Conservation (phyloP, 257 asterid species). For the Capsicum chinense region DNA sequence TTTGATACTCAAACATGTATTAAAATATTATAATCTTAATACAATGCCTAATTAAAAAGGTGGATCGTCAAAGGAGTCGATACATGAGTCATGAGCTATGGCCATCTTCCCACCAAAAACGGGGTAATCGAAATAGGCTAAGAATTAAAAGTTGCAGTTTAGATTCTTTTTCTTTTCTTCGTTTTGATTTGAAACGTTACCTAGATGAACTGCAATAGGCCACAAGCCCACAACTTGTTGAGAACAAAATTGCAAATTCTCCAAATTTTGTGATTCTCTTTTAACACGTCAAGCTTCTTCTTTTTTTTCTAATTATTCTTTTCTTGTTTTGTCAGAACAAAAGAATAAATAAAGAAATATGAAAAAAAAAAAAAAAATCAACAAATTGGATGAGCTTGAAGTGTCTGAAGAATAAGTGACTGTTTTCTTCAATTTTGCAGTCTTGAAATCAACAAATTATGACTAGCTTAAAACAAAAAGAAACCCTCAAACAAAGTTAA, state of each 20-base stretch:
- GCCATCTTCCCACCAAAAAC: no score
- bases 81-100: no score
- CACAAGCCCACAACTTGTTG: background rate
- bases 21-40: background rate
- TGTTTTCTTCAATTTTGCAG: background rate
- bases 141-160: background rate
- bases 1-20: background rate
- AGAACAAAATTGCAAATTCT: background rate
- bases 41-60: background rate
- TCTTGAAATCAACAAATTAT: background rate
- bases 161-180: background rate
- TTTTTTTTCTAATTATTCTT: background rate
- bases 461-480: background rate
- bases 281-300: background rate
- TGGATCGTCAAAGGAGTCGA: background rate
- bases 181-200: background rate
- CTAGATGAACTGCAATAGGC: background rate
- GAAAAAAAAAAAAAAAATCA: background rate
- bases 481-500: no score
- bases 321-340: background rate
- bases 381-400: background rate
- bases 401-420: background rate
- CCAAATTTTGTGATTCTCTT: background rate
- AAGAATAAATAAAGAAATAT: background rate
- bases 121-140: background rate